These are phyloP conservation scores for Candida tammaniensis DNA, from an alignment of 805 yeast species.

Conservation along the genomic window DNA sequence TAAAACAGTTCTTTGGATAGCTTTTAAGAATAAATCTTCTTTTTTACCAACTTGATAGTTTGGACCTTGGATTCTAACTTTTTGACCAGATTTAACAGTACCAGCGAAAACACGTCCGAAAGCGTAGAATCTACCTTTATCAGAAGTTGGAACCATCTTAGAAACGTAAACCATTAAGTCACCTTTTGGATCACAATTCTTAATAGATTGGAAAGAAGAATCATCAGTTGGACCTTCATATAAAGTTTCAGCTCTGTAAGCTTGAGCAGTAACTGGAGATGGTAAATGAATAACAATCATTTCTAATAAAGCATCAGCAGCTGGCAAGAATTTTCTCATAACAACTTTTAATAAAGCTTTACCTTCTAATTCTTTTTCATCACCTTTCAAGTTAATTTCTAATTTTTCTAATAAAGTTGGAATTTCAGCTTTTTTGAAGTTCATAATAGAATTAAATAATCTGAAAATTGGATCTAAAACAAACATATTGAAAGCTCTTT, in stretches of 20 bases:
- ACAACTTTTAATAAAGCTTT: slow-evolving; percentile 97
- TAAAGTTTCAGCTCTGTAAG: slow-evolving; percentile 97
- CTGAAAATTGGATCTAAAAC: slow-evolving; percentile 98
- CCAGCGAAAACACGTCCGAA: slow-evolving; percentile 99
- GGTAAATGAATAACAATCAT: slow-evolving; percentile 98
- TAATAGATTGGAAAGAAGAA: slow-evolving; percentile 85
- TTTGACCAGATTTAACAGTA: slow-evolving; percentile 98
- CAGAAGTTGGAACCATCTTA: slow-evolving; percentile 99
- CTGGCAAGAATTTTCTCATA: slow-evolving; percentile 99
- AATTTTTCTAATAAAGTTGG: slow-evolving; percentile 89
- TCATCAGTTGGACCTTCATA: slow-evolving; percentile 99
- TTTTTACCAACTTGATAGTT: slow-evolving; percentile 98
- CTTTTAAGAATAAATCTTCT: slow-evolving; percentile 95
- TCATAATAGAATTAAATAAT: slow-evolving; percentile 95
- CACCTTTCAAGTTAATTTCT: slow-evolving; percentile 90
- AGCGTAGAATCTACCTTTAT: slow-evolving; percentile 99
- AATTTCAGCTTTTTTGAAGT: slow-evolving; percentile 97
- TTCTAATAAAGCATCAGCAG: slow-evolving; percentile 98
- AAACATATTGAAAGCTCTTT: slow-evolving; percentile 99
- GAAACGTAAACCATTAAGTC: slow-evolving; percentile 99
- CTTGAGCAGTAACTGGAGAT: slow-evolving; percentile 99
- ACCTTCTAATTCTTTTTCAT: slow-evolving; percentile 98
- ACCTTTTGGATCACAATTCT: slow-evolving; percentile 97
- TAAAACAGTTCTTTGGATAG: slow-evolving; percentile 97
- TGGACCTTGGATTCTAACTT: slow-evolving; percentile 99